These are phyloP conservation scores for Cicer judaicum DNA, from an alignment of 306 rosid genomes.

Conservation along the genomic window DNA sequence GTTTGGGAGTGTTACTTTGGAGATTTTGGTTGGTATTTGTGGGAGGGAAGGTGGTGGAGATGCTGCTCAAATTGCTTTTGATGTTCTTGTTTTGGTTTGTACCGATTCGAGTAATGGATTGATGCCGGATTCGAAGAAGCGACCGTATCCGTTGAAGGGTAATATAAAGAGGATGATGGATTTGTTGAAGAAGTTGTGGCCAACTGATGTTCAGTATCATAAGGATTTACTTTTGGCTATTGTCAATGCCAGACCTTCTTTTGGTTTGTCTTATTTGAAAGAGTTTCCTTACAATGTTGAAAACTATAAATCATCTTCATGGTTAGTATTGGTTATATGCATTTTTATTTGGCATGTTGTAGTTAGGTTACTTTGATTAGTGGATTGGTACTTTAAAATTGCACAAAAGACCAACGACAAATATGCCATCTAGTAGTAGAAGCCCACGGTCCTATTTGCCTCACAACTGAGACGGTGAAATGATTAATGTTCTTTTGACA, in stretches of 20 bases:
- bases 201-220: slow-evolving; percentile 64
- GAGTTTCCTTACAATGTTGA: slow-evolving; percentile 89
- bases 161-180: slow-evolving; percentile 71
- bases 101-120: slow-evolving; percentile 84
- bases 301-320: slow-evolving; percentile 64
- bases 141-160: slow-evolving; percentile 69
- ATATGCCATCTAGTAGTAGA: too few species aligned
- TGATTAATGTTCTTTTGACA: too few species aligned
- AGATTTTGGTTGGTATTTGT: slow-evolving; percentile 68
- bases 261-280: slow-evolving; percentile 80
- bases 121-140: slow-evolving; percentile 73
- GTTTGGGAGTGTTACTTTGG: slow-evolving; percentile 84
- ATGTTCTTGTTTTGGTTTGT: slow-evolving; percentile 70
- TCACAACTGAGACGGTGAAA: too few species aligned
- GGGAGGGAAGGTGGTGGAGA: slow-evolving; percentile 70
- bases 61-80: slow-evolving; percentile 64
- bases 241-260: slow-evolving; percentile 60
- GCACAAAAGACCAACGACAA: too few species aligned
- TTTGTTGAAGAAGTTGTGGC: slow-evolving; percentile 75
- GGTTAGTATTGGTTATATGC: slow-evolving; percentile 62
- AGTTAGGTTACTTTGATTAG: too few species aligned
- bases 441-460: too few species aligned
- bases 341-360: not conserved
- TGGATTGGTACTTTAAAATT: too few species aligned
- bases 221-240: slow-evolving; percentile 79